Evolutionary conservation across 306 rosid genomes (phyloP).

Genomic region (Lagenaria siceraria): DNA sequence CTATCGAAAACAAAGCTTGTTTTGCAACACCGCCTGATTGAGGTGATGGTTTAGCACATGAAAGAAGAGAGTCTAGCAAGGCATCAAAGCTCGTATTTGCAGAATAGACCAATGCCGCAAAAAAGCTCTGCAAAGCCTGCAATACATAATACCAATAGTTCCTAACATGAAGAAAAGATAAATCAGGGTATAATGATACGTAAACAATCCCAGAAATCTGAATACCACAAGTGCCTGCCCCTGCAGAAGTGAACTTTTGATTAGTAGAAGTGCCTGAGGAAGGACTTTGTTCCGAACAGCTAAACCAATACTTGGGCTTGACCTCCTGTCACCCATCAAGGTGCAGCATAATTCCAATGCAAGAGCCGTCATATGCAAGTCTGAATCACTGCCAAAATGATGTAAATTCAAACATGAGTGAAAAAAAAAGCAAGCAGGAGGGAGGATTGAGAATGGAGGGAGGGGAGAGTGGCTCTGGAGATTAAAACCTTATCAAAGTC

Average conservation of each 20-base stretch:
- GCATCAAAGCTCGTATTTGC: conserved; percentile 94
- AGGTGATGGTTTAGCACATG: conserved; percentile 89
- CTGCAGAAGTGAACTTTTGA: conserved; percentile 91
- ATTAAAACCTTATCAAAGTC: conserved; percentile 67
- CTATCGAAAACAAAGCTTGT: conserved; percentile 91
- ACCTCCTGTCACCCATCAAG: conserved; percentile 90
- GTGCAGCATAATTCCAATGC: conserved; percentile 97
- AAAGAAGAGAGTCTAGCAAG: conserved; percentile 78
- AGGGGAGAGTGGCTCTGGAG: neutral
- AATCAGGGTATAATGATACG: conserved; percentile 8
- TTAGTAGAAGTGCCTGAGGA: conserved; percentile 81
- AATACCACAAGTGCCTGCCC: conserved; percentile 92
- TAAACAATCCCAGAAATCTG: conserved; percentile 5
- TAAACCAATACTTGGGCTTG: conserved; percentile 76
- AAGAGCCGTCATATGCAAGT: conserved; percentile 98
- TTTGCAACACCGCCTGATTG: conserved; percentile 95
- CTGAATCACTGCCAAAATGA: conserved; percentile 71
- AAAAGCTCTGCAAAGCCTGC: conserved; percentile 90
- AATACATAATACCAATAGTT: conserved; percentile 7
- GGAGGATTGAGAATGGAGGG: neutral
- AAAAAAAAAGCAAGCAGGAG: conserved; percentile 5
- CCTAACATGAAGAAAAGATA: conserved; percentile 14
- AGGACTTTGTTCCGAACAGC: conserved; percentile 96
- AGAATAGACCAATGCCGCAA: conserved; percentile 80
- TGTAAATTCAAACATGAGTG: conserved; percentile 5